phyloP scores from a whole-genome alignment of 2,329 filamentous ascomycete genomes.

The Pestalotiopsis sp. region DNA sequence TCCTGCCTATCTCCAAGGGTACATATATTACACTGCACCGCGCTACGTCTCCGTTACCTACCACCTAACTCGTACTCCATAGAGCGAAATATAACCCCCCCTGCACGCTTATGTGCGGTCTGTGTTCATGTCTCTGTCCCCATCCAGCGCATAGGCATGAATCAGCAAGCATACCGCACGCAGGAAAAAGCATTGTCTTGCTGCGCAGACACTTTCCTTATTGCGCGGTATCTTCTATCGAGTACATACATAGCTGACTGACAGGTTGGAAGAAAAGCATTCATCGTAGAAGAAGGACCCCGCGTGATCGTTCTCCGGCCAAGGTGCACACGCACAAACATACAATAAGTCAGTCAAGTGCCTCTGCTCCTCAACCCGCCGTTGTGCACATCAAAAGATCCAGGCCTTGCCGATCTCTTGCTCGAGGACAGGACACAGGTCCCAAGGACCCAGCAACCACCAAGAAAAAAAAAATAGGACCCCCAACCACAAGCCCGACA shows the following conservation, averaged over 20 bases:
- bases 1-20: not conserved
- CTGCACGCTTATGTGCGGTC: not conserved
- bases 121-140: not conserved
- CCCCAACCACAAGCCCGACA: not conserved
- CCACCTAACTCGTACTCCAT: not conserved
- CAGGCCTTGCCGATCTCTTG: constrained; percentile 14
- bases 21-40: not conserved
- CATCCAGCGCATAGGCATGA: not conserved
- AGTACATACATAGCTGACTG: not conserved
- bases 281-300: not conserved
- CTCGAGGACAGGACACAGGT: not conserved
- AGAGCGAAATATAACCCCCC: not conserved
- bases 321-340: not conserved
- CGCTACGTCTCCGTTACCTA: not conserved
- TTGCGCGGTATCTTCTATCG: not conserved
- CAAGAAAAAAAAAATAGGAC: not conserved
- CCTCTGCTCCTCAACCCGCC: not conserved
- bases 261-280: not conserved
- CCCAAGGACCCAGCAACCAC: not conserved
- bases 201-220: not conserved
- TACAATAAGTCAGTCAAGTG: constrained; percentile 7
- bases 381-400: constrained; percentile 7
- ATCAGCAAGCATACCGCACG: not conserved
- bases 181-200: not conserved
- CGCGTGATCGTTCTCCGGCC: not conserved